Evolutionary conservation across 352 stramenopile species (phyloP).

Genomic region (Phytophthora tubulina): DNA sequence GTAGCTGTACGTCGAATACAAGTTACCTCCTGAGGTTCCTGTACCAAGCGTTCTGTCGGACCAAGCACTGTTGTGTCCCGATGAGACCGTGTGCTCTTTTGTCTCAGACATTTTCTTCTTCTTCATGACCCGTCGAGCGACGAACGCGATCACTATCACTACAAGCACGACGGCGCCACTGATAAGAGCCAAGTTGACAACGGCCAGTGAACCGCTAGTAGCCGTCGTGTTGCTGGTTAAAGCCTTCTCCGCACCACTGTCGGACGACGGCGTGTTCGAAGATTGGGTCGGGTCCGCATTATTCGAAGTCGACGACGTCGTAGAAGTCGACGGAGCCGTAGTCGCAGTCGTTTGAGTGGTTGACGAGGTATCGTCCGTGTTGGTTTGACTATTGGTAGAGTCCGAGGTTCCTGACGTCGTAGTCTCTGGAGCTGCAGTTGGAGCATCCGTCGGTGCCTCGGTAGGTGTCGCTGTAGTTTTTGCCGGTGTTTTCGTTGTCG

Average conservation of each 20-base stretch:
- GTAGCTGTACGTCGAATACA: constrained; percentile 45
- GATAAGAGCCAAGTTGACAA: constrained; percentile 62
- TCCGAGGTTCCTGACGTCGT: constrained; percentile 2
- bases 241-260: constrained; percentile 10
- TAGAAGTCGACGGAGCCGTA: background rate
- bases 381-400: constrained; percentile 16
- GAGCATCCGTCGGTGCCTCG: constrained; percentile 2
- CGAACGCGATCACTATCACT: constrained; percentile 60
- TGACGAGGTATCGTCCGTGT: constrained; percentile 2
- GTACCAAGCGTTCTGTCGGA: constrained; percentile 34
- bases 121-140: constrained; percentile 45
- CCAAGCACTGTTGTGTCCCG: constrained; percentile 27
- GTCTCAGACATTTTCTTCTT: constrained; percentile 44
- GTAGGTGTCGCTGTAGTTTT: constrained; percentile 13
- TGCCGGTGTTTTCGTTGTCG: constrained; percentile 21
- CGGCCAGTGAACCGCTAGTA: constrained; percentile 30
- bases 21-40: constrained; percentile 20
- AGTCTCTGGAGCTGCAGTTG: constrained; percentile 2
- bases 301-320: background rate
- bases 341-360: background rate
- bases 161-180: constrained; percentile 48
- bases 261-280: constrained; percentile 4
- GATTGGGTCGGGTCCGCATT: constrained; percentile 13
- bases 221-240: constrained; percentile 19
- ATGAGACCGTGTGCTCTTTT: constrained; percentile 44